Base-by-base conservation (phyloP, 176 grass and related monocot species). In the Bolboschoenus planiculmis region DNA sequence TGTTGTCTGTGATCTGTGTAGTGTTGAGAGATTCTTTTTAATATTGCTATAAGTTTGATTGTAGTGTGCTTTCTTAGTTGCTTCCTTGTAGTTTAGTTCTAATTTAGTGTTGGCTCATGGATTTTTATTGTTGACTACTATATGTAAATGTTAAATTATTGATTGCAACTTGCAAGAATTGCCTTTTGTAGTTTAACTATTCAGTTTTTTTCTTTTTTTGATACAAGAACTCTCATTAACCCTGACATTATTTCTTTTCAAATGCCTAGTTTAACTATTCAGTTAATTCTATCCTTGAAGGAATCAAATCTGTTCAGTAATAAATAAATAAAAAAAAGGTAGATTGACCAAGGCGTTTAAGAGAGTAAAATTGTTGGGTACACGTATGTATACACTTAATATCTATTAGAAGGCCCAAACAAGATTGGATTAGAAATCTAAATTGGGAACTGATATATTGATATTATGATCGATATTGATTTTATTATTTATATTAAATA, bases 31-130 rank as follows among this genome's bases (percentile, higher is more conserved):
- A 14, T 37, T 43, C 5, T 20, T 80, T 58, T 39, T 50, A 63
- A 10, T 74, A 4, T 74, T 74, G 68, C 68, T 47, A 74, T 29
- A 74, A 29, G 42, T 62, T 58, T 61, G 79, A 64, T 64, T 76
- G 72, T 76, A 76, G 72, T 76, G 26, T 76, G 44, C 64, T 68
- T 68, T 68, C 34, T 20, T 68, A 68, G 34, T n/a, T n/a, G n/a
- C n/a, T 64, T 42, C 36, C 65, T 62, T 62, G 53, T 63, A 82
- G 54, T 63, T 82, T 82, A 82, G 79, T 18, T 65, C 55, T 80
- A 60, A 50, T 74, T 85, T 35, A 58, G 34, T 78, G 34, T 10
- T 30, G 65, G 47, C 20, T 72, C 55, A 40, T 72, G 65, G 15
- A 59, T 58, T 84, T n/a, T 43, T 57, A 46, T 78, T 21, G n/a